A percentile compares a stretch with the other conserved stretches of the same genome.
Conservation (phyloP, 257 asterid genomes). For the Nicotiana undulata region DNA sequence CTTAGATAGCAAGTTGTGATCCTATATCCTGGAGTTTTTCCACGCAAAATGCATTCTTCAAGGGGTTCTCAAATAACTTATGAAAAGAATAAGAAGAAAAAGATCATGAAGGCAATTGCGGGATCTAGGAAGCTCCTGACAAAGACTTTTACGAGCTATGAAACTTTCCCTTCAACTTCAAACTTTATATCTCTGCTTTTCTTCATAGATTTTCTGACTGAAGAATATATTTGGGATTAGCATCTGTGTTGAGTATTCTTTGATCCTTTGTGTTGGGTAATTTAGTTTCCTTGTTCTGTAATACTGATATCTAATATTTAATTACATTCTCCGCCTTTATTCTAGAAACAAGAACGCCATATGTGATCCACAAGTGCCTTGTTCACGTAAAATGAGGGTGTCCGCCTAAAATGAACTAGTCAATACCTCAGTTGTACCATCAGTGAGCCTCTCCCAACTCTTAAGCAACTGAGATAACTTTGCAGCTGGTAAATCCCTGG, state of each 20-base stretch:
- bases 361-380: neutral
- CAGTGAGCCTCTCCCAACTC: slow-evolving; percentile 60
- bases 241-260: neutral
- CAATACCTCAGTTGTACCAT: slow-evolving; percentile 52
- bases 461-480: slow-evolving; percentile 55
- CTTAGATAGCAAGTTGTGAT: neutral
- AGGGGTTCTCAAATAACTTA: neutral
- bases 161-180: neutral
- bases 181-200: neutral
- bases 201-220: neutral
- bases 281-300: neutral
- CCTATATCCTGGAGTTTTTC: neutral
- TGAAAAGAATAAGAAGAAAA: neutral
- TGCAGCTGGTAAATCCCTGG: slow-evolving; percentile 57
- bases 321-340: neutral
- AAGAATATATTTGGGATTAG: neutral
- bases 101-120: neutral
- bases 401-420: slow-evolving; percentile 1
- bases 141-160: neutral
- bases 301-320: neutral
- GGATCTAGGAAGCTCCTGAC: neutral
- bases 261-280: neutral
- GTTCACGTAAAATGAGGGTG: neutral
- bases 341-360: neutral
- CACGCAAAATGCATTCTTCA: neutral